Base-by-base conservation (phyloP, 78 protist genomes). In the Dictyostelium citrinum region DNA sequence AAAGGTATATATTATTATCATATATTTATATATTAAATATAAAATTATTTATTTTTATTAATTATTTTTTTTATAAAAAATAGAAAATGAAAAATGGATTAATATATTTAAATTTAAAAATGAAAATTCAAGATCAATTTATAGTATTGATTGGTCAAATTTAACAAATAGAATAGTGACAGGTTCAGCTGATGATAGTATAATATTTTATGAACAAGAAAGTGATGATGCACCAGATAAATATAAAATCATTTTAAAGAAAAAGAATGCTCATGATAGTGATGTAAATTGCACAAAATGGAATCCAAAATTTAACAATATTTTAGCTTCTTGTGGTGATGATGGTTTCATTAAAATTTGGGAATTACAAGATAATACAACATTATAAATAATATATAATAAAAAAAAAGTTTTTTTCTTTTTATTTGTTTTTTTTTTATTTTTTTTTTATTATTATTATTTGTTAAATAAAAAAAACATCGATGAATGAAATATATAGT, bases 261-360 rank as follows among this genome's bases (percentile, higher is more conserved):
- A 82, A 35, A 77, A 31, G 17, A 27, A 75, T 64, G 98, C 98
- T 14, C 98, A 97, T 64, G 33, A 41, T 24, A 64, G 82, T 20
- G 98, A 97, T 51, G 91, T 97, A 22, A 97, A 97, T 90, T 78
- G 84, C 10, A 96, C 96, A 22, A 70, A 95, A 61, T 97, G 97
- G 97, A 76, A 84, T 29, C 98, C 98, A 33, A 67, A 17, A 17
- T 22, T 22, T 17, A 37, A 41, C 9, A 55, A 35, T 17, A 80
- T 96, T 12, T 46, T 97, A 12, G 98, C 98, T 2, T 91, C 98
- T 11, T 84, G 96, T 80, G 91, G 95, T 17, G 98, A 97, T 64
- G 98, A 97, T 83, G 76, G 77, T 41, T 46, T 39, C 16, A 84
- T 97, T 60, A 95, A 82, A 74, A 45, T 97, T n/a, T 97, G 98